These are phyloP conservation scores for Talaromyces rugulosus DNA, from an alignment of 2,329 filamentous ascomycete genomes.

Conservation along the genomic window DNA sequence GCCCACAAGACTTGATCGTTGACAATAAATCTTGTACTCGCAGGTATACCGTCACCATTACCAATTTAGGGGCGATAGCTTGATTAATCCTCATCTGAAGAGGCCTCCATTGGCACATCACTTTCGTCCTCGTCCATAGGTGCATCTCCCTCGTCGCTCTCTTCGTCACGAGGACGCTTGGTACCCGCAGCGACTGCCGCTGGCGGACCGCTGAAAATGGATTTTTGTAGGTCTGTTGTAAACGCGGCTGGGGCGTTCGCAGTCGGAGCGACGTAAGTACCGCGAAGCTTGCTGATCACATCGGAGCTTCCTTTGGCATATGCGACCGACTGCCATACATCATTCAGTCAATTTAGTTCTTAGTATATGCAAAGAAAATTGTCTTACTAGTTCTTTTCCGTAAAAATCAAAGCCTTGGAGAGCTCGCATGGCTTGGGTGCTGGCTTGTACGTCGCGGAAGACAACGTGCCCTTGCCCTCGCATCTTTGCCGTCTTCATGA, in stretches of 20 bases:
- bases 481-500: conserved; percentile 86
- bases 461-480: conserved; percentile 92
- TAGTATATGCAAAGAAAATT: conserved; percentile 29
- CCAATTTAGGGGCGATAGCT: not conserved
- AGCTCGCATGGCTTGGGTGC: conserved; percentile 87
- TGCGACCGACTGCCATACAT: conserved; percentile 65
- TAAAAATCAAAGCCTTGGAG: conserved; percentile 83
- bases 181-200: conserved; percentile 44
- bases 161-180: conserved; percentile 68
- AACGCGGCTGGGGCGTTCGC: conserved; percentile 45
- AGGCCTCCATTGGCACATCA: conserved; percentile 66
- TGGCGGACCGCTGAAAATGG: conserved; percentile 67
- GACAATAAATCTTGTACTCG: conserved; percentile 13
- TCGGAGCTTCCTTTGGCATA: conserved; percentile 90
- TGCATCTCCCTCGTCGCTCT: conserved; percentile 50
- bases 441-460: conserved; percentile 83
- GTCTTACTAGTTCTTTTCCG: conserved; percentile 70
- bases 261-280: conserved; percentile 68
- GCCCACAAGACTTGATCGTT: conserved; percentile 1
- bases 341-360: conserved; percentile 7
- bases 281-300: conserved; percentile 84
- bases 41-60: not conserved
- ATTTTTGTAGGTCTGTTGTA: conserved; percentile 71
- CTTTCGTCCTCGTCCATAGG: conserved; percentile 62
- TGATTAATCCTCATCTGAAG: conserved; percentile 66